A percentile compares a stretch with the other conserved stretches of the same genome.
Evolutionary conservation across 768 basidiomycete species (phyloP).

Genomic region (Strobilomyces confusus): DNA sequence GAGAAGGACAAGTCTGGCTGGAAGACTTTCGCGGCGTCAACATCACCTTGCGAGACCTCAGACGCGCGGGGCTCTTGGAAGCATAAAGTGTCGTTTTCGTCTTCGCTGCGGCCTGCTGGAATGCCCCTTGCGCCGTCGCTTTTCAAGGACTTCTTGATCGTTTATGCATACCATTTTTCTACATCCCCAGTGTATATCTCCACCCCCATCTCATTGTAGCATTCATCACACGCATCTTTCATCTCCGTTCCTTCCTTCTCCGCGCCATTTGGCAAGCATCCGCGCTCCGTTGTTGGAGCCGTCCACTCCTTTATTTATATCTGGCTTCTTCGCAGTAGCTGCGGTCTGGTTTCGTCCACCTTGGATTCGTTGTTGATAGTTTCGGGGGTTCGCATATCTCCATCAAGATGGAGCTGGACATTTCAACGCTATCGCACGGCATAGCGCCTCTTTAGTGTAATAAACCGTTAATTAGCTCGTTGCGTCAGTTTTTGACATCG

Average conservation of each 20-base stretch:
- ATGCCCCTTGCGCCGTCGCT: not conserved
- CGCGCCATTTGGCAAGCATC: conserved; percentile 1
- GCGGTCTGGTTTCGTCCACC: not conserved
- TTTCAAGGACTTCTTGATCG: conserved; percentile 5
- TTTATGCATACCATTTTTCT: conserved; percentile 20
- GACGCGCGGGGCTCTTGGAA: conserved; percentile 31
- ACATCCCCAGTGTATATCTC: conserved; percentile 30
- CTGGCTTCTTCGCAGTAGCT: not conserved
- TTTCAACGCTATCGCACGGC: conserved; percentile 6
- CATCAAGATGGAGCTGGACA: conserved; percentile 21
- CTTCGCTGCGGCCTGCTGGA: not conserved
- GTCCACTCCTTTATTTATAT: conserved; percentile 16
- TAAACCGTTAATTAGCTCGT: not conserved
- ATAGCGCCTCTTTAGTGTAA: conserved; percentile 6
- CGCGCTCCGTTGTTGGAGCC: conserved; percentile 6
- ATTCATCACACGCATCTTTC: conserved; percentile 27
- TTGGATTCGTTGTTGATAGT: conserved; percentile 6
- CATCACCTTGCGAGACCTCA: conserved; percentile 44
- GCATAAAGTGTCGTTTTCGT: conserved; percentile 1
- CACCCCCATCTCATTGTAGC: conserved; percentile 28
- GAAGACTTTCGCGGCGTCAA: conserved; percentile 63
- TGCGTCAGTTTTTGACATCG: not conserved
- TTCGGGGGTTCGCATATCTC: conserved; percentile 10
- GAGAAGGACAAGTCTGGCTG: conserved; percentile 53
- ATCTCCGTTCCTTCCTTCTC: not conserved